These are phyloP conservation scores for Wallemia mellicola DNA, from an alignment of 1,284 basidiomycete species.

Conservation along the genomic window DNA sequence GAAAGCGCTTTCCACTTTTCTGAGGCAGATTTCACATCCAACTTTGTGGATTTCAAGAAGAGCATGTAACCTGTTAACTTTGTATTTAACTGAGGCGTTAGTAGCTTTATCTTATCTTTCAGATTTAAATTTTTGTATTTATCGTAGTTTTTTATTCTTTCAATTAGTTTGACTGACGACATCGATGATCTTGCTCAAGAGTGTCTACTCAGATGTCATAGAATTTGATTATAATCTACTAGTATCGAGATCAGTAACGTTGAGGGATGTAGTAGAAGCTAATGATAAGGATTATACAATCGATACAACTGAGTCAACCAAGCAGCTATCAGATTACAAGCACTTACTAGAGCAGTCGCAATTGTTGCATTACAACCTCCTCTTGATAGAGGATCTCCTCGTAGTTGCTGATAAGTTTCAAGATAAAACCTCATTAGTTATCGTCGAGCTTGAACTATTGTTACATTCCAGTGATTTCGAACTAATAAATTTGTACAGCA, in stretches of 20 bases:
- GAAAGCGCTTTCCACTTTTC: background rate
- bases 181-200: no score
- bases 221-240: background rate
- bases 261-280: background rate
- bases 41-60: background rate
- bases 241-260: background rate
- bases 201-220: no score
- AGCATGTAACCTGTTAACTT: background rate
- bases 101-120: background rate
- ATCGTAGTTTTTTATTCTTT: background rate
- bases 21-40: background rate
- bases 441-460: background rate
- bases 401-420: conserved; percentile 1
- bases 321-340: background rate
- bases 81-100: background rate
- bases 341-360: background rate
- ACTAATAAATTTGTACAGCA: background rate
- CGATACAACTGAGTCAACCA: background rate
- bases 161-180: background rate
- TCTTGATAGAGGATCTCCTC: background rate
- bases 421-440: conserved; percentile 11
- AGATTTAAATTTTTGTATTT: background rate
- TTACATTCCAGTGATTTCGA: background rate
- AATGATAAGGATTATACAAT: background rate
- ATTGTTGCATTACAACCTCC: background rate